Conservation (phyloP, 495 filamentous ascomycete species). For the Cercophora newfieldiana region DNA sequence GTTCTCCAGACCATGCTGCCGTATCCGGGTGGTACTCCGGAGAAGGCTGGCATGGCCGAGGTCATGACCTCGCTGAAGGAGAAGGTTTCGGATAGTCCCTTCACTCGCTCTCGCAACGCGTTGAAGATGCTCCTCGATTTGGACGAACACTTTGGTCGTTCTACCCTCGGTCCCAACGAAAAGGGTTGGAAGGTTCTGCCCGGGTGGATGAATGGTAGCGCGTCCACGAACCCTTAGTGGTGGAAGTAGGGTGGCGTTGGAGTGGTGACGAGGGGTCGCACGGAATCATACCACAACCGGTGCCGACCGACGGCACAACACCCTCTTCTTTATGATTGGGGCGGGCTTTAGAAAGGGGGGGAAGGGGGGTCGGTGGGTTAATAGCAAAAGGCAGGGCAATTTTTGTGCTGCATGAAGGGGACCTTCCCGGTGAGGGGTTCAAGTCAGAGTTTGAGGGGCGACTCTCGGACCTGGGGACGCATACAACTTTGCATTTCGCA, state of each 20-base stretch:
- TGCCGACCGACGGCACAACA: neutral
- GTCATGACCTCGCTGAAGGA: constrained; percentile 44
- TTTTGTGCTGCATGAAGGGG: neutral
- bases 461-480: neutral
- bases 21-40: constrained; percentile 58
- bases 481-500: constrained; percentile 1
- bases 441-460: neutral
- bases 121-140: constrained; percentile 94
- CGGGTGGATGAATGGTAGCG: constrained; percentile 38
- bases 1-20: constrained; percentile 81
- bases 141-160: constrained; percentile 82
- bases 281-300: too few relatives aligned
- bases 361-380: neutral
- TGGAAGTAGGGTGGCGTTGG: neutral
- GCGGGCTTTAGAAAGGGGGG: neutral
- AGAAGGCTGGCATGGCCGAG: constrained; percentile 40
- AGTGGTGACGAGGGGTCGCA: neutral
- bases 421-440: neutral
- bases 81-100: constrained; percentile 64
- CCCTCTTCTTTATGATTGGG: neutral
- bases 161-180: constrained; percentile 55
- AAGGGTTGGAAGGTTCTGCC: constrained; percentile 52
- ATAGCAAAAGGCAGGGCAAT: neutral
- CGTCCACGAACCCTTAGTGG: neutral
- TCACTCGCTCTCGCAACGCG: constrained; percentile 87